phyloP scores from a whole-genome alignment of 2,329 filamentous ascomycete species.

The Penicillium aurantiogriseum region DNA sequence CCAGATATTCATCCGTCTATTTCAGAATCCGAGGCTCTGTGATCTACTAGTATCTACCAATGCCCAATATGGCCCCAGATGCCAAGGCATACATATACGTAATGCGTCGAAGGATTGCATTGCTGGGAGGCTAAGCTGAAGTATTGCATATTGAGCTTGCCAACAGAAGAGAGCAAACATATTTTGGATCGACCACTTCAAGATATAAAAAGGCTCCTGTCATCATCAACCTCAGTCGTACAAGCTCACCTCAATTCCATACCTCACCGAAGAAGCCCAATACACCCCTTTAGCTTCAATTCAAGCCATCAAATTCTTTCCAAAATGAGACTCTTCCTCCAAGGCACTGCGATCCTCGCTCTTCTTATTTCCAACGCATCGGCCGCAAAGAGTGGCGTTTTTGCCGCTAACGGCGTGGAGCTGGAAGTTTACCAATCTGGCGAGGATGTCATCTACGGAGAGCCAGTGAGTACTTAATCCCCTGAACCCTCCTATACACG shows the following conservation, averaged over 20 bases:
- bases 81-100: not conserved
- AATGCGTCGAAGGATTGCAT: not conserved
- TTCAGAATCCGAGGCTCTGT: not conserved
- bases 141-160: not conserved
- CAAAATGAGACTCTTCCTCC: not conserved
- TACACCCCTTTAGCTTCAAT: not conserved
- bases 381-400: not conserved
- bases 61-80: not conserved
- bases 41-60: not conserved
- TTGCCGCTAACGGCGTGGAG: not conserved
- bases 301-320: not conserved
- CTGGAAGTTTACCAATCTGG: not conserved
- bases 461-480: not conserved
- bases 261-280: not conserved
- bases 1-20: not conserved
- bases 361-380: not conserved
- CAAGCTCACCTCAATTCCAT: not conserved
- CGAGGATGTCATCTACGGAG: not conserved
- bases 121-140: not conserved
- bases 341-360: not conserved
- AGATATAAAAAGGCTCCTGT: not conserved
- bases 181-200: no score
- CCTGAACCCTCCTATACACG: not conserved
- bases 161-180: not conserved
- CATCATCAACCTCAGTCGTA: not conserved